Evolutionary conservation across 2,329 filamentous ascomycete species (phyloP), one percentile per base, ranked within the genome.

Genomic region (Aspergillus novofumigatus): DNA sequence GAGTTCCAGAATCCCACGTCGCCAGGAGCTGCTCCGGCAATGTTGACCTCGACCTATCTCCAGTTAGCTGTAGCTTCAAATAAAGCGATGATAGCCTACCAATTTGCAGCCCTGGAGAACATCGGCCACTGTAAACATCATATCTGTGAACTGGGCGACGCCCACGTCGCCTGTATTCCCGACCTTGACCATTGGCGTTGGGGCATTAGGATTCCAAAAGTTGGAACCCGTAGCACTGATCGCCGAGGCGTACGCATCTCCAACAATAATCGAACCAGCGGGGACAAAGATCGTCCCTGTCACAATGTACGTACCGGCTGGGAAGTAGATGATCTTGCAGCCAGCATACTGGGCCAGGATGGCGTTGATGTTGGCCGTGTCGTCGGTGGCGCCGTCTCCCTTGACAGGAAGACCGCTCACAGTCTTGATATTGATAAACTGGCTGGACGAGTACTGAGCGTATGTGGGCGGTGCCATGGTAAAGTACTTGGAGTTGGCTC

Each of bases 301-400:
- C 11, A 81, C 74, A 11, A 79, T 67, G 59, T 82, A 86, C 9
- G 81, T 73, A 32, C 83, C 83, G 53, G 79, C 77, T 63, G 84
- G 82, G 57, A 86, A 76, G 69, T 80, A 86, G 4, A 84, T 72
- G 47, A 86, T 71, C 61, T 81, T 79, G 50, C 77, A 77, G 14
- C 72, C 67, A 4, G 75, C 75, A 8, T 70, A 65, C 8, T 67
- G 52, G 5, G 66, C 57, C 14, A 74, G 51, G 45, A 73, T 71
- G 4, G 60, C 59, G 51, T 75, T 75, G 54, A 75, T 71, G 48
- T 70, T 73, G 2, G 61, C 59, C 14, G 73, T 72, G 55, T 78
- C 76, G 49, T 77, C 72, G 1, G 68, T 70, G 7, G 54, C 55
- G 48, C 76, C 75, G 56, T 81, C 79, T 38, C 79, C 77, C 9